Percentiles rank a stretch among this genome's conserved stretches.
These are phyloP conservation scores for Pelagomonas calceolata DNA, from an alignment of 108 stramenopile genomes.

Conservation along the genomic window DNA sequence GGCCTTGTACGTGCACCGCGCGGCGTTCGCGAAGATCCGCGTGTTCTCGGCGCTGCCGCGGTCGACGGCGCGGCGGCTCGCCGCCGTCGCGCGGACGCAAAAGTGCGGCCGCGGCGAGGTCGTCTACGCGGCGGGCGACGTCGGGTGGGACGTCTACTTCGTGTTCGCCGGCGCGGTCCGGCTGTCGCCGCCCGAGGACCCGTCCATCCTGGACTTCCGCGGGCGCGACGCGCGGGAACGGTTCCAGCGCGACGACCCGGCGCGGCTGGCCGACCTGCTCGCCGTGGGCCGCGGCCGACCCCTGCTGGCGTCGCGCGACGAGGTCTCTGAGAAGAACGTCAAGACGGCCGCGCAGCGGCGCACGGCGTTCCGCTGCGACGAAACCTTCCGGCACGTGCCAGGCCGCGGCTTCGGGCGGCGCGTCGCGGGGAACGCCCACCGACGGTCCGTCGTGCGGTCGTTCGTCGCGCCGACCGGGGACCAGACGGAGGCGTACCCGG, in stretches of 20 bases:
- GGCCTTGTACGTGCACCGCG: conserved; percentile 24
- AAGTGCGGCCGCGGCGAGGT: conserved; percentile 11
- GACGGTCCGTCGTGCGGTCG: conserved; percentile 3
- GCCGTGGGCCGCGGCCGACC: no score
- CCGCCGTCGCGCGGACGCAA: conserved; percentile 27
- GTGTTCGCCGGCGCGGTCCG: conserved; percentile 30
- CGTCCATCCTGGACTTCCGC: conserved; percentile 29
- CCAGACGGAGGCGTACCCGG: no score
- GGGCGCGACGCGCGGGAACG: conserved; percentile 10
- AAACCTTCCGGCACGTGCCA: no score
- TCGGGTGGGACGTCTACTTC: conserved; percentile 45
- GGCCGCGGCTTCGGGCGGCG: no score
- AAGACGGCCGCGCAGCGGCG: no score
- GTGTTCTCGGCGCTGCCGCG: conserved; percentile 17
- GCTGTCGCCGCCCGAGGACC: conserved; percentile 29
- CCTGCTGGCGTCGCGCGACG: no score
- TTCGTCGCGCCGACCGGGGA: no score
- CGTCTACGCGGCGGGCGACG: conserved; percentile 43
- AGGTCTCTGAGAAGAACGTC: no score
- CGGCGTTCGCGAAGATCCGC: conserved; percentile 24
- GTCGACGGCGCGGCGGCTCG: conserved; percentile 31
- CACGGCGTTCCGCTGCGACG: no score
- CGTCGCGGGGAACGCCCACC: no score
- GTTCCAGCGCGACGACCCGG: neutral
- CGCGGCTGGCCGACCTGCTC: conserved; percentile 8